Base-by-base conservation (phyloP, 768 basidiomycete species). In the Xanthoconium purpureum region DNA sequence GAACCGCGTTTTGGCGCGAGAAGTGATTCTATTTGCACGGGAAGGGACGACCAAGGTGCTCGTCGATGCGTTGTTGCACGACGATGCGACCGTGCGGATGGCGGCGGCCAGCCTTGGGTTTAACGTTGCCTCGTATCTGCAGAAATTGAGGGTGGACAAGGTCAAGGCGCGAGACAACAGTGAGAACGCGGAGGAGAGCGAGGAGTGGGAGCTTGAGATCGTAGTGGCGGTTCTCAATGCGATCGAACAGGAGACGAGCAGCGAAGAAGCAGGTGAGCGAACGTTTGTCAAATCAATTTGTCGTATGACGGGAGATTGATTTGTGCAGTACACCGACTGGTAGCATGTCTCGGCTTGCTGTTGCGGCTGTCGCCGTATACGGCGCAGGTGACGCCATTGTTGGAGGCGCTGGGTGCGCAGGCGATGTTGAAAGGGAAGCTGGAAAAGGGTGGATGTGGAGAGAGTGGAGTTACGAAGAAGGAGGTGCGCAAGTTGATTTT, bases 191-290 rank as follows among this genome's bases (percentile, higher is more conserved):
- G 75, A 74, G 39, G 84, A 82, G 50, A 83, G 84, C 52, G 90
- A 80, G 18, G 94, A 94, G 52, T 95, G 91, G 91, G 85, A 92
- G 65, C 77, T 89, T 0, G 95, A 97, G 74, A 71, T 96, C 33
- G 76, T 86, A 3, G 90, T 87, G 63, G 95, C 90, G 1, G 66
- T 97, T n/a, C 68, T 94, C 0, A 91, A 93, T 69, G 90, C 89
- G 17, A 64, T 96, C 18, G 79, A 78, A 49, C 80, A 80, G 59
- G 93, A 96, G 73, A 80, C 74, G 59, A 72, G 75, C 52, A 89
- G 78, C 60, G 89, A 91, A 69, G 94, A 95, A 66, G 84, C 91
- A 63, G 85, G 93, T 89, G 54, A 72, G 35, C n/a, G 11, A 2
- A 15, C 35, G 51, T 28, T 30, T 20, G 45, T 13, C n/a, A 18